phyloP scores from a whole-genome alignment of 177 flowering plant genomes.

The Vitis hybrid region DNA sequence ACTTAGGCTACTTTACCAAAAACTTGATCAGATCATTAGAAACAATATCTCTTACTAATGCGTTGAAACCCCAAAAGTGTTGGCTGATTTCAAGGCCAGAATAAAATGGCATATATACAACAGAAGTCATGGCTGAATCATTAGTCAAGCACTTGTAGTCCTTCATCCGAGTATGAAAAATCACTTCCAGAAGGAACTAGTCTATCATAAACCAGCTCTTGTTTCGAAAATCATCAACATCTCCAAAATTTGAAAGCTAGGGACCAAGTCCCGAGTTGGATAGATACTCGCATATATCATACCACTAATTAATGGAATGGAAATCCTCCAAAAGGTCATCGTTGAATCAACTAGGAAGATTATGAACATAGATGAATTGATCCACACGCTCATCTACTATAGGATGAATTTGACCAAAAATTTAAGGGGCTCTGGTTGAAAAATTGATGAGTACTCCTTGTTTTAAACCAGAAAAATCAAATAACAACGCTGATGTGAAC shows the following conservation, averaged over 20 bases:
- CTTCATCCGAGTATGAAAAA: slow-evolving; percentile 21
- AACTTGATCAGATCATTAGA: slow-evolving; percentile 19
- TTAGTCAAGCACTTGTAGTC: slow-evolving; percentile 34
- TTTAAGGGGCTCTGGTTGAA: too few species aligned
- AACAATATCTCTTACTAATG: slow-evolving; percentile 21
- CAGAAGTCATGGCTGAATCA: slow-evolving; percentile 36
- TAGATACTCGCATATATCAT: slow-evolving; percentile 30
- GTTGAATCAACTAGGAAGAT: slow-evolving; percentile 33
- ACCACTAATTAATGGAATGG: slow-evolving; percentile 21
- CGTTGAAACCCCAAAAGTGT: too few species aligned
- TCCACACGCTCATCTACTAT: slow-evolving; percentile 23
- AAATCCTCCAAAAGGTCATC: slow-evolving; percentile 24
- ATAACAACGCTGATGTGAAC: too few species aligned
- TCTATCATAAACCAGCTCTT: too few species aligned
- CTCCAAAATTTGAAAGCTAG: too few species aligned
- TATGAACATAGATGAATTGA: slow-evolving; percentile 30
- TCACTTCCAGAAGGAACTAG: too few species aligned
- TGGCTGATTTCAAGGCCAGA: too few species aligned
- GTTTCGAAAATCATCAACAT: too few species aligned
- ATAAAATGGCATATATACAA: slow-evolving; percentile 30
- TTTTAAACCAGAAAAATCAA: too few species aligned
- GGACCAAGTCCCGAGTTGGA: slow-evolving; percentile 23
- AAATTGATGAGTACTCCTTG: too few species aligned
- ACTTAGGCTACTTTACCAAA: slow-evolving; percentile 19
- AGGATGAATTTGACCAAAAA: too few species aligned